phyloP scores from a whole-genome alignment of 495 filamentous ascomycete species.

The Choiromyces venosus region DNA sequence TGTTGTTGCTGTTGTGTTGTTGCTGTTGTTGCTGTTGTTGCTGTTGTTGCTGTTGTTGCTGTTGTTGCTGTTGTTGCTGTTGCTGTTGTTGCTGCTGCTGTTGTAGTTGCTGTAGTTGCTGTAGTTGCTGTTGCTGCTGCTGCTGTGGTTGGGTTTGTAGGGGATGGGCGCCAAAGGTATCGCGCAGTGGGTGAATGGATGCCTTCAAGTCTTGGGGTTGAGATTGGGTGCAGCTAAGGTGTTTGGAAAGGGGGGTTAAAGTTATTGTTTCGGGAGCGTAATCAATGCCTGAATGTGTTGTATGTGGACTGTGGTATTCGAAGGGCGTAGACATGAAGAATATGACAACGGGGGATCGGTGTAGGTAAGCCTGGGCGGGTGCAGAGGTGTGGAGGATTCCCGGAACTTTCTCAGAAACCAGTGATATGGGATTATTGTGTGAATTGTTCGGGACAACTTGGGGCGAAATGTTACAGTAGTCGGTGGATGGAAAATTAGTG shows the following conservation, averaged over 20 bases:
- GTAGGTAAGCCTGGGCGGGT: no score
- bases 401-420: no score
- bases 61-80: slow-evolving; percentile 11
- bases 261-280: neutral
- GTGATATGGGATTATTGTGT: no score
- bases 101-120: slow-evolving; percentile 5
- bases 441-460: no score
- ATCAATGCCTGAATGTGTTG: no score
- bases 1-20: slow-evolving; percentile 9
- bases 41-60: slow-evolving; percentile 2
- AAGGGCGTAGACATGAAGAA: no score
- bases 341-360: no score
- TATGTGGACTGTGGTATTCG: no score
- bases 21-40: slow-evolving; percentile 8
- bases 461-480: no score
- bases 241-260: neutral
- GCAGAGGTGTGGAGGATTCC: no score
- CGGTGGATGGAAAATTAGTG: no score
- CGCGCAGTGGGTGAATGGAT: neutral
- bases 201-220: accelerated
- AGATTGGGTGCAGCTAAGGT: accelerated
- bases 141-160: neutral
- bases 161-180: neutral
- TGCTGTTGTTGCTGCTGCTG: slow-evolving; percentile 10
- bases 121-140: neutral